Percentiles rank a stretch among this genome's conserved stretches.
Evolutionary conservation across 495 filamentous ascomycete species (phyloP).

Genomic region (Usnea hakonensis): DNA sequence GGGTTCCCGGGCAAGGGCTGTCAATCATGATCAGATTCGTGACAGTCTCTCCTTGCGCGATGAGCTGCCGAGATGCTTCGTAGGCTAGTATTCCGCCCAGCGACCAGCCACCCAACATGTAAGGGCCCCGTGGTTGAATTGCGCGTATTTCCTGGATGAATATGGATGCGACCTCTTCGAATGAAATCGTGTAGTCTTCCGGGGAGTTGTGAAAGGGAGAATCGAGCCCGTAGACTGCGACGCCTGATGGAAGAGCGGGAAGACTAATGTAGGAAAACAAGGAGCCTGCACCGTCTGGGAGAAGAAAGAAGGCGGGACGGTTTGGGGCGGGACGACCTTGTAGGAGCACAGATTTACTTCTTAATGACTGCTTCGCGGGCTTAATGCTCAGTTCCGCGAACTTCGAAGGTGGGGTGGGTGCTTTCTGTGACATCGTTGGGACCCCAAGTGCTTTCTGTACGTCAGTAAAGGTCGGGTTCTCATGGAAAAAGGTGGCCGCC

Average conservation of each 20-base stretch:
- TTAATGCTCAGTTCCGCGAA: constrained; percentile 18
- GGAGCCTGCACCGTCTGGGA: constrained; percentile 28
- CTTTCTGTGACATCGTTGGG: constrained; percentile 29
- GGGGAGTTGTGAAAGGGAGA: constrained; percentile 43
- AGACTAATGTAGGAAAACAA: constrained; percentile 28
- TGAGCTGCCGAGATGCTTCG: constrained; percentile 66
- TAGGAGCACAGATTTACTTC: constrained; percentile 29
- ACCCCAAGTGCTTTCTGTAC: constrained; percentile 41
- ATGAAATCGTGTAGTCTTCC: constrained; percentile 41
- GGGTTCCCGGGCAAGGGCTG: constrained; percentile 39
- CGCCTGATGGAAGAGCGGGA: constrained; percentile 20
- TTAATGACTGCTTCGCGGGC: constrained; percentile 5
- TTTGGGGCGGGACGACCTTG: constrained; percentile 14
- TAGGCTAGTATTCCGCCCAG: constrained; percentile 83
- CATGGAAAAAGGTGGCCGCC: constrained; percentile 27
- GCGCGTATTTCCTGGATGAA: constrained; percentile 59
- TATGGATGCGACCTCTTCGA: constrained; percentile 48
- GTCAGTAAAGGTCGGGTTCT: constrained; percentile 39
- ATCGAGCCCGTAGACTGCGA: constrained; percentile 28
- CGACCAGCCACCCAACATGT: constrained; percentile 66
- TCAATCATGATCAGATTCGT: constrained; percentile 61
- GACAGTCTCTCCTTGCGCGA: constrained; percentile 55
- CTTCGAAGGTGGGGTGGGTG: constrained; percentile 24
- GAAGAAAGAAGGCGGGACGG: constrained; percentile 27
- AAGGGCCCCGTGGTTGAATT: constrained; percentile 63